A percentile compares a stretch with the other conserved stretches of the same genome.
Conservation (phyloP, 2,329 filamentous ascomycete species). For the Mariannaea elegans region DNA sequence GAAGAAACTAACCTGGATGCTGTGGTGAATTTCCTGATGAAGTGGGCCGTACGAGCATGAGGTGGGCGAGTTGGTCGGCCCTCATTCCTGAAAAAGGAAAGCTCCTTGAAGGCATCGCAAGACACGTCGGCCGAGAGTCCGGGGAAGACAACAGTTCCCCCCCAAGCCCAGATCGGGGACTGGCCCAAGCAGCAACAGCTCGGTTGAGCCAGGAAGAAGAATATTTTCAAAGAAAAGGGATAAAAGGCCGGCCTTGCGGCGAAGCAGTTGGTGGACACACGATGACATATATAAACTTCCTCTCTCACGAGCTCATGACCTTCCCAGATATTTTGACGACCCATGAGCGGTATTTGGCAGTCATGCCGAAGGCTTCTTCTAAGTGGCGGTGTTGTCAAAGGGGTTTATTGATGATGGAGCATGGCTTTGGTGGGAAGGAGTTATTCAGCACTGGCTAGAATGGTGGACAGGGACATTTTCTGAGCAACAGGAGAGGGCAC, state of each 20-base stretch:
- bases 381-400: slow-evolving; percentile 23
- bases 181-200: not conserved
- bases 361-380: slow-evolving; percentile 38
- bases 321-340: slow-evolving; percentile 35
- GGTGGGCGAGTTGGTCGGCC: slow-evolving; percentile 10
- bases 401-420: slow-evolving; percentile 31
- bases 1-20: slow-evolving; percentile 99
- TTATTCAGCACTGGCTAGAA: slow-evolving; percentile 41
- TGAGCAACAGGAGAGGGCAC: slow-evolving; percentile 30
- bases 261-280: slow-evolving; percentile 32
- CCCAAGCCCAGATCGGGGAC: not conserved
- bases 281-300: slow-evolving; percentile 44
- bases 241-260: slow-evolving; percentile 26
- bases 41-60: slow-evolving; percentile 76
- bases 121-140: not conserved
- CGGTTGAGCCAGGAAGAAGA: slow-evolving; percentile 5
- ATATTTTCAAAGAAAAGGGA: slow-evolving; percentile 17
- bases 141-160: not conserved
- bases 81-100: not conserved
- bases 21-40: slow-evolving; percentile 95
- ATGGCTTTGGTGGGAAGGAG: slow-evolving; percentile 30
- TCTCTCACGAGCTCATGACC: slow-evolving; percentile 49
- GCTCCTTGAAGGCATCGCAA: not conserved
- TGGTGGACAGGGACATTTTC: slow-evolving; percentile 31
- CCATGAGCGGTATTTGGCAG: slow-evolving; percentile 30